A percentile compares a stretch with the other conserved stretches of the same genome.
phyloP scores from a whole-genome alignment of 2,329 filamentous ascomycete species.

The Gremmenia infestans region DNA sequence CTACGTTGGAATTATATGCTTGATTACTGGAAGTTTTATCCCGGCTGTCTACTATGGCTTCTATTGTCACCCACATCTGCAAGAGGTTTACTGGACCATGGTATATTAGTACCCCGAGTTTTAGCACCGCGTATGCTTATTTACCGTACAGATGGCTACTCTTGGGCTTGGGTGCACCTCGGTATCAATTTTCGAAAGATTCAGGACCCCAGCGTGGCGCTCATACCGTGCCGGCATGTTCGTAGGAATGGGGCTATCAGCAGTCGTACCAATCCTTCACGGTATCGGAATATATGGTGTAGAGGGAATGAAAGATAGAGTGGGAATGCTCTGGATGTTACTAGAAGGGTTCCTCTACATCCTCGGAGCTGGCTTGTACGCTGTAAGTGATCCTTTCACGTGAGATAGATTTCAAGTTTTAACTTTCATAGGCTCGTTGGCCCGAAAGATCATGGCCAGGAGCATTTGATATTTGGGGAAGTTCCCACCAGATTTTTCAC shows the following conservation, averaged over 20 bases:
- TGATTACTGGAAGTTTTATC: slow-evolving; percentile 90
- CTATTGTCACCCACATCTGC: slow-evolving; percentile 60
- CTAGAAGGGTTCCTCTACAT: slow-evolving; percentile 82
- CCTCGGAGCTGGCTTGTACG: slow-evolving; percentile 79
- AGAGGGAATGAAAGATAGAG: slow-evolving; percentile 60
- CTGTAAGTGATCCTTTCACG: slow-evolving; percentile 46
- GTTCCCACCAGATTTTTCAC: slow-evolving; percentile 96
- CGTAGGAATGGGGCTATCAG: slow-evolving; percentile 77
- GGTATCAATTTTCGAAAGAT: slow-evolving; percentile 75
- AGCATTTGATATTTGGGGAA: slow-evolving; percentile 83
- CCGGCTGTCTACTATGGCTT: slow-evolving; percentile 87
- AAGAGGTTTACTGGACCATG: slow-evolving; percentile 69
- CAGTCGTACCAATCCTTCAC: slow-evolving; percentile 77
- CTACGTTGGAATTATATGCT: slow-evolving; percentile 85
- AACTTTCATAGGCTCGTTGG: slow-evolving; percentile 56
- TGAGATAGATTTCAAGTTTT: slow-evolving; percentile 2
- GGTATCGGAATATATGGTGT: slow-evolving; percentile 65
- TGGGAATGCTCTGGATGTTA: slow-evolving; percentile 77
- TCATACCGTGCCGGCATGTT: slow-evolving; percentile 89
- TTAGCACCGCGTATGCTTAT: not conserved
- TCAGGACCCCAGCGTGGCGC: slow-evolving; percentile 78
- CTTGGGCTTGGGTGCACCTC: slow-evolving; percentile 72
- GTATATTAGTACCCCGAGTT: slow-evolving; percentile 41
- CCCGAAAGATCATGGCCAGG: slow-evolving; percentile 78
- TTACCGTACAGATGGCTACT: slow-evolving; percentile 59